phyloP scores from a whole-genome alignment of 2,329 filamentous ascomycete genomes.

The Lachnellula cervina region DNA sequence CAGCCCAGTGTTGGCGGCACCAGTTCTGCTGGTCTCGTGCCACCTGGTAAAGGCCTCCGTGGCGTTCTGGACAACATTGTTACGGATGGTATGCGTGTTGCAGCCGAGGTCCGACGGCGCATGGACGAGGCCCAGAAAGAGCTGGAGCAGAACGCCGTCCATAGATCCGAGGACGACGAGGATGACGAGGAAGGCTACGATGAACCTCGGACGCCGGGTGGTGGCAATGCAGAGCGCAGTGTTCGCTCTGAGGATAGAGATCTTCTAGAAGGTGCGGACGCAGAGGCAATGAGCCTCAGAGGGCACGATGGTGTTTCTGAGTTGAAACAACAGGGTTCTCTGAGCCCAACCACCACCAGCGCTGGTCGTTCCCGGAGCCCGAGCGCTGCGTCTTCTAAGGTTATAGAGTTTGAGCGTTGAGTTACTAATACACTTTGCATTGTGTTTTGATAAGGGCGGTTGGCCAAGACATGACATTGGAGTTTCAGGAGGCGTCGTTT shows the following conservation, averaged over 20 bases:
- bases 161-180: constrained; percentile 62
- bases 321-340: constrained; percentile 7
- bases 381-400: constrained; percentile 22
- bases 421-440: background rate
- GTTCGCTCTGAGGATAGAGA: constrained; percentile 65
- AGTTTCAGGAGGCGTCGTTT: too few relatives aligned
- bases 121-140: constrained; percentile 97
- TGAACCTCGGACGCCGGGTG: constrained; percentile 38
- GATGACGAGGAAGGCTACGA: constrained; percentile 64
- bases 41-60: constrained; percentile 67
- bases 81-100: constrained; percentile 93
- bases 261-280: constrained; percentile 69
- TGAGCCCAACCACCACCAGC: constrained; percentile 10
- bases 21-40: constrained; percentile 27
- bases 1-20: constrained; percentile 32
- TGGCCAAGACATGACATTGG: too few relatives aligned
- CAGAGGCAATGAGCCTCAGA: constrained; percentile 49
- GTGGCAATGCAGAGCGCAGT: constrained; percentile 55
- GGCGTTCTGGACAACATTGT: constrained; percentile 97
- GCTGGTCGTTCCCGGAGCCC: background rate
- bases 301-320: constrained; percentile 25
- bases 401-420: constrained; percentile 43
- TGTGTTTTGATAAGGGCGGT: too few relatives aligned
- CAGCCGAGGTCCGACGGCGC: constrained; percentile 80
- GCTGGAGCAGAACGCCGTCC: constrained; percentile 75